Conservation (phyloP, 163 green algal genomes). For the Scenedesmus sp. region DNA sequence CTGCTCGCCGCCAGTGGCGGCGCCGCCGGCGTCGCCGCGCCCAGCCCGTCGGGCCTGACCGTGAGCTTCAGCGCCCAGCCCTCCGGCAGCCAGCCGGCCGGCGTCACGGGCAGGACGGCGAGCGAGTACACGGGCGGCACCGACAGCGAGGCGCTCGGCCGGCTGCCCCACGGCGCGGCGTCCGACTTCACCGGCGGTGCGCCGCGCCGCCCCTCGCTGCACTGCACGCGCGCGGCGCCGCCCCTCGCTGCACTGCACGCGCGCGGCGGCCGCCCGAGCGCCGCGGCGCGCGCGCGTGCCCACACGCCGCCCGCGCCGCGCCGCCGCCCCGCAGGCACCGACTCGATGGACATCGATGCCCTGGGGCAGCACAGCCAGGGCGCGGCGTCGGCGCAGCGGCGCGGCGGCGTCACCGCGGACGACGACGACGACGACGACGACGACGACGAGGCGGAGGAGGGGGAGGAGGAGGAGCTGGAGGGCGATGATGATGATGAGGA, state of each 20-base stretch:
- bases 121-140: not conserved
- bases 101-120: not conserved
- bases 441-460: not conserved
- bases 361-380: not conserved
- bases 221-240: not conserved
- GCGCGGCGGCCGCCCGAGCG: not conserved
- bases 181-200: not conserved
- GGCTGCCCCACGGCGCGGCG: slow-evolving; percentile 11
- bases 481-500: slow-evolving; percentile 3
- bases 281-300: not conserved
- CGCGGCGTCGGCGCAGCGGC: not conserved
- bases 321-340: too few species aligned
- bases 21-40: too few species aligned
- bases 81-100: not conserved
- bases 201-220: not conserved
- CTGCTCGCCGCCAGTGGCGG: too few species aligned
- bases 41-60: too few species aligned
- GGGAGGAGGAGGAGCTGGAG: not conserved
- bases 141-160: slow-evolving; percentile 24
- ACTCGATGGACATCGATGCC: slow-evolving; percentile 29
- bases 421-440: slow-evolving; percentile 12
- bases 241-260: not conserved
- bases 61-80: too few species aligned
- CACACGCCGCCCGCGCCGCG: too few species aligned
- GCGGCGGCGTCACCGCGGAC: not conserved